Conservation (phyloP, 2,329 filamentous ascomycete genomes). For the Lecanicillium sp. region DNA sequence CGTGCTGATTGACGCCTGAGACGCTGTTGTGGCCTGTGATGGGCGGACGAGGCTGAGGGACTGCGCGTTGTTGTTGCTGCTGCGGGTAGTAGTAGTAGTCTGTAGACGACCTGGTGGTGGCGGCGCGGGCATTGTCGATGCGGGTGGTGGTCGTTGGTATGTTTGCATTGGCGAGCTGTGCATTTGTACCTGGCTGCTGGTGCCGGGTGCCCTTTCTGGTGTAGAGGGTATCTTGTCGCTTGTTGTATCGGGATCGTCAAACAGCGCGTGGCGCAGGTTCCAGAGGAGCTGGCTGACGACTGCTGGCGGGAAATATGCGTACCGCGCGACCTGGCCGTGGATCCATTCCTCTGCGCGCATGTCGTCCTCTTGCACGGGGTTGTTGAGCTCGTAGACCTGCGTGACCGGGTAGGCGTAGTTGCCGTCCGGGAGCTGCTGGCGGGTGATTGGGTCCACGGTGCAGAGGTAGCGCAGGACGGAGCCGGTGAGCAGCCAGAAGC, state of each 20-base stretch:
- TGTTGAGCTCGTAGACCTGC: constrained; percentile 55
- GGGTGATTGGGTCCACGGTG: constrained; percentile 35
- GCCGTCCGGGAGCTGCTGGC: constrained; percentile 22
- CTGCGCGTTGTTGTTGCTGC: constrained; percentile 1
- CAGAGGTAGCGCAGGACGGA: constrained; percentile 53
- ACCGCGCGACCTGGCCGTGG: constrained; percentile 39
- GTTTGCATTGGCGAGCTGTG: constrained; percentile 10
- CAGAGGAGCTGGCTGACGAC: constrained; percentile 49
- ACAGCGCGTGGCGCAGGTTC: constrained; percentile 48
- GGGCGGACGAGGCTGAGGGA: constrained; percentile 13
- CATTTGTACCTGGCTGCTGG: constrained; percentile 10
- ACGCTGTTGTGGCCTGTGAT: constrained; percentile 30
- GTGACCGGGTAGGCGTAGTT: constrained; percentile 20
- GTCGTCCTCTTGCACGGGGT: constrained; percentile 43
- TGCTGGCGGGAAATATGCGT: constrained; percentile 47
- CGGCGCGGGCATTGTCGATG: constrained; percentile 13
- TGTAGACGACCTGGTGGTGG: constrained; percentile 4
- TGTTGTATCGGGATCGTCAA: constrained; percentile 16
- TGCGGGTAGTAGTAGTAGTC: no score
- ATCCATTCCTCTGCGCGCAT: constrained; percentile 51
- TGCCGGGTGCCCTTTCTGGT: neutral
- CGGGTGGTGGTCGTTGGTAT: constrained; percentile 10
- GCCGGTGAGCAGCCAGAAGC: constrained; percentile 56
- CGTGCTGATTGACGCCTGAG: constrained; percentile 21
- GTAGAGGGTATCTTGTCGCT: neutral